Conservation (phyloP, 441 rosid species). For the Dalechampia spathulata region DNA sequence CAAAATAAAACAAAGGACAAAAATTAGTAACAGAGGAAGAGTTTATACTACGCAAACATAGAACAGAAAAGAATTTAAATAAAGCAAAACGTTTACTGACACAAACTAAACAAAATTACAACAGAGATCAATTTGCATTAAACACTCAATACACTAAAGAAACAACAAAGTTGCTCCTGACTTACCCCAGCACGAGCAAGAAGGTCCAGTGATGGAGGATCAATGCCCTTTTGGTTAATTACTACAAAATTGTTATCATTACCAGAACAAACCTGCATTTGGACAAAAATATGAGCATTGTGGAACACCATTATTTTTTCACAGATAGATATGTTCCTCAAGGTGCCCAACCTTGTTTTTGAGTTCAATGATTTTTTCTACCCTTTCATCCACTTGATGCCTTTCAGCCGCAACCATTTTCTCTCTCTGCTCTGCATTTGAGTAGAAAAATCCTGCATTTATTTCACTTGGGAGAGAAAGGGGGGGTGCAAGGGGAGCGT, state of each 20-base stretch:
- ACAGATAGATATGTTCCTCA: neutral
- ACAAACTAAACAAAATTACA: neutral
- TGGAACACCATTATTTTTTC: too few species aligned
- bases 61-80: too few species aligned
- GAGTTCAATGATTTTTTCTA: constrained; percentile 68
- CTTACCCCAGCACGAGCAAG: constrained; percentile 97
- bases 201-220: constrained; percentile 89
- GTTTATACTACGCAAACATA: too few species aligned
- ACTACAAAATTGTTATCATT: constrained; percentile 71
- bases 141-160: neutral
- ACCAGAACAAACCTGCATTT: constrained; percentile 75
- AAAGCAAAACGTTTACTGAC: too few species aligned
- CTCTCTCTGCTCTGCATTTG: constrained; percentile 96
- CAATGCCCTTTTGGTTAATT: constrained; percentile 95
- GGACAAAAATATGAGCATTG: constrained; percentile 1
- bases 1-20: neutral
- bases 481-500: too few species aligned
- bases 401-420: constrained; percentile 95
- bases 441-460: constrained; percentile 98
- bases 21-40: neutral
- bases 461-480: constrained; percentile 58
- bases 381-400: constrained; percentile 83
- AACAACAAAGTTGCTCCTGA: neutral
- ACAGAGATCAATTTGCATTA: neutral
- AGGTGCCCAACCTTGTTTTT: constrained; percentile 57